phyloP scores from a whole-genome alignment of 2,329 filamentous ascomycete species.

The Phyllosticta citribraziliensis region DNA sequence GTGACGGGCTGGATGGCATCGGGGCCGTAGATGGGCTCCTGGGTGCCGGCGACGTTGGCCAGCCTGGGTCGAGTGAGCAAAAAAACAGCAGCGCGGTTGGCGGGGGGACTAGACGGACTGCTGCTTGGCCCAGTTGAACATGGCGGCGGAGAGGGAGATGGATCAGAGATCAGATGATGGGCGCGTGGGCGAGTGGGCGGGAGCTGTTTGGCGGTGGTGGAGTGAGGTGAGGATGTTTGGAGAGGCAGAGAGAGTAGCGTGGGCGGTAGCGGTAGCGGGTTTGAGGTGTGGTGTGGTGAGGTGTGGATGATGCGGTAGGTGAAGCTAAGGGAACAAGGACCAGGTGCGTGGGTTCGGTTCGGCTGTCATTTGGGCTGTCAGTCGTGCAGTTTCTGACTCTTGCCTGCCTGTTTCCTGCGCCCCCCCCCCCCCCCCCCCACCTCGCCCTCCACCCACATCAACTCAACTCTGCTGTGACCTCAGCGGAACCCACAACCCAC shows the following conservation, averaged over 20 bases:
- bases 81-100: conserved; percentile 11
- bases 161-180: background rate
- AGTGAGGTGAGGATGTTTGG: background rate
- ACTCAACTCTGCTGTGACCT: too few species aligned
- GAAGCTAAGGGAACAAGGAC: background rate
- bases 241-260: background rate
- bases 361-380: background rate
- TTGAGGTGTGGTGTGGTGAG: background rate
- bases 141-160: conserved; percentile 26
- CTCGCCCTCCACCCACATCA: too few species aligned
- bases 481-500: too few species aligned
- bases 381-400: conserved; percentile 2
- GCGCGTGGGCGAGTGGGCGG: conserved; percentile 3
- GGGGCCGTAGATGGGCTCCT: conserved; percentile 92
- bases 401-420: too few species aligned
- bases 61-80: conserved; percentile 32
- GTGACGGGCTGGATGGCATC: conserved; percentile 78
- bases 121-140: conserved; percentile 94
- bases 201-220: background rate
- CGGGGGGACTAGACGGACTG: conserved; percentile 49
- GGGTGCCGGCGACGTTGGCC: conserved; percentile 79
- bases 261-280: background rate
- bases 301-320: background rate
- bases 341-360: background rate
- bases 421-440: too few species aligned